A percentile compares a stretch with the other conserved stretches of the same genome.
Conservation (phyloP, 2,329 filamentous ascomycete genomes). For the Ascocoryne sarcoides region DNA sequence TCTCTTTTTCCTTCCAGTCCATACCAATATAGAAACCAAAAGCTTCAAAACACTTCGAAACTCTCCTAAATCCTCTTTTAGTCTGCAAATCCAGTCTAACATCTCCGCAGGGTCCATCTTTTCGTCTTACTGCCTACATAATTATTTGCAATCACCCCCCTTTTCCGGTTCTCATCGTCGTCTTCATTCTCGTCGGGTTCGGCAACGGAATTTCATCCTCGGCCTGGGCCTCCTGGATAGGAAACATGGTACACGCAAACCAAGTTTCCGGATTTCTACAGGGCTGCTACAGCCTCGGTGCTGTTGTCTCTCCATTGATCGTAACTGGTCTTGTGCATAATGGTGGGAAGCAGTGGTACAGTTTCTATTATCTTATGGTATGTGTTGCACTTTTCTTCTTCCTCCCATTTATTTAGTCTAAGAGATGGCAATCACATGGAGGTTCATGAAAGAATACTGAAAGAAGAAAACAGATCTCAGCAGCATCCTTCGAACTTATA, state of each 20-base stretch:
- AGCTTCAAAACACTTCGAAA: too few species aligned
- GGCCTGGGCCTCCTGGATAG: conserved; percentile 52
- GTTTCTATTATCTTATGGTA: conserved; percentile 72
- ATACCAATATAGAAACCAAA: too few species aligned
- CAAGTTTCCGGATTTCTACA: conserved; percentile 67
- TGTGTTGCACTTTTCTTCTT: too few species aligned
- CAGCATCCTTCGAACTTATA: conserved; percentile 46
- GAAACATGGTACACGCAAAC: conserved; percentile 59
- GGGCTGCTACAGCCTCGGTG: conserved; percentile 63
- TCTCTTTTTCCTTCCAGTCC: too few species aligned
- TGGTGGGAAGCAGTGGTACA: conserved; percentile 54
- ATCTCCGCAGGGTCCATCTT: too few species aligned
- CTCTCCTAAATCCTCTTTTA: too few species aligned
- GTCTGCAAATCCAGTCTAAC: too few species aligned
- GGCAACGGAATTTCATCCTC: conserved; percentile 61
- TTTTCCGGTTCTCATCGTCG: conserved; percentile 56
- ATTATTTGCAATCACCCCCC: conserved; percentile 59
- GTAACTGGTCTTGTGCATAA: conserved; percentile 65
- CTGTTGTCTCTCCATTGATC: conserved; percentile 58
- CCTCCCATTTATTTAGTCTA: not conserved
- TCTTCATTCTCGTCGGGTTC: conserved; percentile 58
- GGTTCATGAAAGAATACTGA: too few species aligned
- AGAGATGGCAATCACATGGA: too few species aligned
- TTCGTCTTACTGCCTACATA: conserved; percentile 57
- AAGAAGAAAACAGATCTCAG: conserved; percentile 30